Percentiles rank a stretch among this genome's conserved stretches.
Conservation (phyloP, 495 filamentous ascomycete species). For the Aspergillus egyptiacus region DNA sequence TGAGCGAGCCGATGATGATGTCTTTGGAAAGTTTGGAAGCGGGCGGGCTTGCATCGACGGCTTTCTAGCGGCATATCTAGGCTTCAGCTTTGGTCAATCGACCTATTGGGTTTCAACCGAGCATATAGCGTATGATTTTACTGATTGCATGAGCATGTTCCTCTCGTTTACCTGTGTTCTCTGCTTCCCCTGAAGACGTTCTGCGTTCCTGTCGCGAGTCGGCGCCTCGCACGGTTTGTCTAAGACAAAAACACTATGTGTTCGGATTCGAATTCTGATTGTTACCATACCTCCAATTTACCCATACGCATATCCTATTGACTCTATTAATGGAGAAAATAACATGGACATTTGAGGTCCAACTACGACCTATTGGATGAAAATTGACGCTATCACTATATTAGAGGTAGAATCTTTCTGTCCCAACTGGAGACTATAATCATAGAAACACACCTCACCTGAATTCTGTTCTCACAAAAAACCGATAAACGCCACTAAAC, state of each 20-base stretch:
- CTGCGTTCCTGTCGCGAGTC: conserved; percentile 26
- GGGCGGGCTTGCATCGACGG: conserved; percentile 36
- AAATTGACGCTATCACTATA: neutral
- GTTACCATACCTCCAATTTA: conserved; percentile 15
- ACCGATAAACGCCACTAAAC: conserved; percentile 2
- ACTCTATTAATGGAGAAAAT: conserved; percentile 6
- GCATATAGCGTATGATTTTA: conserved; percentile 40
- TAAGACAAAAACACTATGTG: conserved; percentile 13
- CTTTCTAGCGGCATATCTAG: conserved; percentile 23
- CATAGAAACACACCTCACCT: neutral
- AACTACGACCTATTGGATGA: too few species aligned
- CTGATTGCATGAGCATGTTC: conserved; percentile 33
- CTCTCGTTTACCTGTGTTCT: conserved; percentile 23
- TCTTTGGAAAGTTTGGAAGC: conserved; percentile 24
- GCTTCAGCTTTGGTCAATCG: conserved; percentile 17
- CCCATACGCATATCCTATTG: conserved; percentile 16
- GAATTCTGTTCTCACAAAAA: conserved; percentile 2
- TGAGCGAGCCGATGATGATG: conserved; percentile 15
- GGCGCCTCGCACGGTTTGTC: conserved; percentile 19
- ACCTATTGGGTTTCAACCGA: conserved; percentile 27
- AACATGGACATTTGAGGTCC: conserved; percentile 7
- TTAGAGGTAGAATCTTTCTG: neutral
- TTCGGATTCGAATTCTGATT: conserved; percentile 5
- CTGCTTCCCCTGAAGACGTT: conserved; percentile 10
- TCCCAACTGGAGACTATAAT: neutral